Conservation (phyloP, 208 protist species). For the Trypanosoma conorhini region DNA sequence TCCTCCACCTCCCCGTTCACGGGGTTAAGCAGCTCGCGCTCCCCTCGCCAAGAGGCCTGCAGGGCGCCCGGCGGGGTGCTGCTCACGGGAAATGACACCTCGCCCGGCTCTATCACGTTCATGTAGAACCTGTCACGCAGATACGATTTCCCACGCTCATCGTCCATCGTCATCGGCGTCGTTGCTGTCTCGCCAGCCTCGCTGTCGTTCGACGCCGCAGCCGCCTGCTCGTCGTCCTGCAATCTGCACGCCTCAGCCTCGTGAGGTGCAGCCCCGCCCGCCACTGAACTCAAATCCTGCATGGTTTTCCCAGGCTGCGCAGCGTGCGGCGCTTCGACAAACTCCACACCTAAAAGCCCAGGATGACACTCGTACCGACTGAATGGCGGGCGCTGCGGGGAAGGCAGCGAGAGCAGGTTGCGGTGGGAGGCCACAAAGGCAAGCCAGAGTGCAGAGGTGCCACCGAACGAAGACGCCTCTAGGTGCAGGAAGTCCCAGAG, state of each 20-base stretch:
- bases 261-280: constrained; percentile 11
- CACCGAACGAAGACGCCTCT: background rate
- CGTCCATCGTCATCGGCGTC: background rate
- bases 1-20: constrained; percentile 58
- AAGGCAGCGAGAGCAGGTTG: constrained; percentile 32
- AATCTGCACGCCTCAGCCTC: constrained; percentile 7
- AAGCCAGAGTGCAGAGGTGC: constrained; percentile 33
- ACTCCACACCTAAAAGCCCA: constrained; percentile 44
- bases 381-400: constrained; percentile 64
- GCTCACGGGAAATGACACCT: background rate
- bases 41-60: background rate
- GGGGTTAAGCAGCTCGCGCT: constrained; percentile 23
- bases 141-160: background rate
- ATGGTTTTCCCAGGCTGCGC: background rate
- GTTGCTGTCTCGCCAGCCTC: background rate
- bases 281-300: background rate
- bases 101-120: constrained; percentile 19
- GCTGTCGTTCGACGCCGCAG: background rate
- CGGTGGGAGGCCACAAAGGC: constrained; percentile 37
- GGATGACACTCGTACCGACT: constrained; percentile 58
- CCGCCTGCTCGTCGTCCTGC: background rate
- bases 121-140: constrained; percentile 26
- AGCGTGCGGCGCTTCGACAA: constrained; percentile 10
- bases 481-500: constrained; percentile 21
- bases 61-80: background rate